These are phyloP conservation scores for Ormosia semicastrata DNA, from an alignment of 306 rosid genomes.

Conservation along the genomic window DNA sequence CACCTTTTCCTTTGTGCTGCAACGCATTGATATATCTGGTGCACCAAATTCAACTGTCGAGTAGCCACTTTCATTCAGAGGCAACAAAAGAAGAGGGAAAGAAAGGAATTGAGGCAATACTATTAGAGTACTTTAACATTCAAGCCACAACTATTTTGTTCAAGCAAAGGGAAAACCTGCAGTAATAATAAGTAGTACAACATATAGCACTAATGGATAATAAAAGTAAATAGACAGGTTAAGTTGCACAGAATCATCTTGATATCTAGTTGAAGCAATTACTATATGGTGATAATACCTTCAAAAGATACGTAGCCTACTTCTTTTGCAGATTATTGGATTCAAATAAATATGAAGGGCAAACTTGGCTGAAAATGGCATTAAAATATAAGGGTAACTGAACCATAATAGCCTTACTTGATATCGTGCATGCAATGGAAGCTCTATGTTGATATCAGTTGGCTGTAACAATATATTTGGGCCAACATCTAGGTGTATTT, in stretches of 20 bases:
- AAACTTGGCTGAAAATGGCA: background rate
- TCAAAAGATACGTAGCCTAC: background rate
- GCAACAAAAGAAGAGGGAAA: constrained; percentile 40
- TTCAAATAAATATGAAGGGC: background rate
- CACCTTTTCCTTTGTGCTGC: constrained; percentile 39
- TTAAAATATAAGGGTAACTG: background rate
- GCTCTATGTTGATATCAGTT: constrained; percentile 41
- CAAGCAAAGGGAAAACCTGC: background rate
- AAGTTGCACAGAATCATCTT: background rate
- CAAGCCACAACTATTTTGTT: background rate
- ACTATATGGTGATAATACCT: background rate
- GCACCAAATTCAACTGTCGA: constrained; percentile 52
- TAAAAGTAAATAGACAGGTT: background rate
- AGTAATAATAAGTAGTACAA: background rate
- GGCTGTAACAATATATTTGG: constrained; percentile 29
- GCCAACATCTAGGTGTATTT: constrained; percentile 62
- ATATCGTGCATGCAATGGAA: constrained; percentile 88
- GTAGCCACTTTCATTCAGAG: constrained; percentile 72
- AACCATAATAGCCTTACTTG: constrained; percentile 49
- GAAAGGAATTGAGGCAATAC: background rate
- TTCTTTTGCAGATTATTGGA: background rate
- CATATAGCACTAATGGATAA: background rate
- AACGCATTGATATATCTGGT: constrained; percentile 63
- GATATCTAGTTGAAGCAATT: constrained; percentile 18
- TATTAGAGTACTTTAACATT: background rate